Base-by-base conservation (phyloP, 2,329 filamentous ascomycete genomes). In the Aspergillus awamori region DNA sequence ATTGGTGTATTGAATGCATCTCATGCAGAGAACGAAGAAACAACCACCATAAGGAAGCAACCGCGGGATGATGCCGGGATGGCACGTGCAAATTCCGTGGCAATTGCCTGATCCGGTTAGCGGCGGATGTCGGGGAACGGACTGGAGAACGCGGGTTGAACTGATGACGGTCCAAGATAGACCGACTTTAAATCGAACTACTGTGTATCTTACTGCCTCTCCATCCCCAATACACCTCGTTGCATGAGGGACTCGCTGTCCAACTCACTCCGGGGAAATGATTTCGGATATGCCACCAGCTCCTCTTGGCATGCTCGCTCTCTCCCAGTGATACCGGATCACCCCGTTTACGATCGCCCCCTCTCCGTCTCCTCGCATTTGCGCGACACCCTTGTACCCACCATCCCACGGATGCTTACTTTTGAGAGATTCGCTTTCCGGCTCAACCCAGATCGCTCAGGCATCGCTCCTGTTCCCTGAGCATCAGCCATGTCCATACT, bases 401-500 rank as follows among this genome's bases (percentile, higher is more conserved):
- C 28, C 38, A 53, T 10, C 45, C 33, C 51, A 55, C 59, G 41
- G 26, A 53, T 58, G 59, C 22, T 49, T 17, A 55, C 39, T 24
- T 47, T 22, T 51, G 53, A 49, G 28, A 52, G 43, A 10, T 45
- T 47, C 49, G 33, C 39, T 48, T 49, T 24, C 26, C 43, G 47
- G 22, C 51, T 51, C 57, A 51, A 48, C 4, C 41, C 22, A 47
- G 28, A 48, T 30, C 8, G 17, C 48, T 36, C 48, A 41, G 45
- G 13, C 49, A 51, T 45, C 43, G 13, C 24, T 26, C 41, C 38
- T 24, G 6, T 5, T 33, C 15, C 38, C 30, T 17, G 39, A 41
- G 53, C 28, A 36, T 24, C 41, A 47, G 60, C 11, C 13, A 74
- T 75, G 73, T 69, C 72, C 36, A 61, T 66, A 28, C 48, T 66